Base-by-base conservation (phyloP, 2,329 filamentous ascomycete species). In the Teratosphaeriaceae sp. region DNA sequence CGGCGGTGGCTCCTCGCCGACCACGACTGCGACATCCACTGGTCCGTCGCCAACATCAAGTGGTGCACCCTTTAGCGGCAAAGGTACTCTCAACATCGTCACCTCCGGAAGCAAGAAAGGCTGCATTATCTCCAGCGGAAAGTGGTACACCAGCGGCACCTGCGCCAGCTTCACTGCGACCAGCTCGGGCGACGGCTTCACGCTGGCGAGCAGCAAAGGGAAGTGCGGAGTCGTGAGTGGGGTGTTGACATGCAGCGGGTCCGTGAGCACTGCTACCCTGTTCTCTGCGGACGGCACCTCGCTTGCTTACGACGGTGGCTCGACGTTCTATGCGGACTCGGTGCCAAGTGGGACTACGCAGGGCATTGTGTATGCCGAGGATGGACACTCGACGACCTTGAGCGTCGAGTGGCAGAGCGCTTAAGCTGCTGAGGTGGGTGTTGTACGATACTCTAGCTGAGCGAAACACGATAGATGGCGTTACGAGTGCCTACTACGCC, bases 131-230 rank as follows among this genome's bases (percentile, higher is more conserved):
- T 74, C 74, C 43, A 69, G 65, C 8, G 83, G 83, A 0, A 77
- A 74, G 0, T 87, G 82, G 83, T 86, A 82, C 56, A 72, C 73
- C 0, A 73, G 70, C 1, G 81, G 82, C 2, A 82, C 80, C 0
- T 85, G 82, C 56, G 83, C 82, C 1, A 82, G 76, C 0, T 83
- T 78, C 59, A 78, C 72, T 0, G 78, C 79, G 3, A 64, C 72
- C 3, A 46, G 68, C 1, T 54, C 52, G 13, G 63, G 64, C 34
- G 57, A 57, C 39, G 73, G 40, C 31, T 79, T 80, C 64, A 80
- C 75, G 0, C 62, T 83, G 11, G 68, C 63, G 37, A 77, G 75
- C 11, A 76, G 72, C 37, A 81, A 79, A 56, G 79, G 79, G 5
- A 62, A 59, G 12, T 85, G 82, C 51, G 74, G 71, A 1, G 68